Conservation (phyloP, 768 basidiomycete species). For the Mycena olivaceomarginata region DNA sequence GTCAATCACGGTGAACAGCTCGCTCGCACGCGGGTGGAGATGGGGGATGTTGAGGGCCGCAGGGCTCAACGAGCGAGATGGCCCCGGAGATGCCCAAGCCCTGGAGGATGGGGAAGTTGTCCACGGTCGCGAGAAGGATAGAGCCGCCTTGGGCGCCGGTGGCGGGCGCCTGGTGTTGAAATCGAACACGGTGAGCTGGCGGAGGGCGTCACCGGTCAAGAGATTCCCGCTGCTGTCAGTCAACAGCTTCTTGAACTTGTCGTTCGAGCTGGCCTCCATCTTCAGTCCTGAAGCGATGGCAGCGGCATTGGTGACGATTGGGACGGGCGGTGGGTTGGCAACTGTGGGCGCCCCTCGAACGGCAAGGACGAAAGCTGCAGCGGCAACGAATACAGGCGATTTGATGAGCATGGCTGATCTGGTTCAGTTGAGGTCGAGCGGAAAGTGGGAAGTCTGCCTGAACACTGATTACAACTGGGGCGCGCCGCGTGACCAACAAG, state of each 20-base stretch:
- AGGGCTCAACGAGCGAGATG: neutral
- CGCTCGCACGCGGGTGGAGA: constrained; percentile 57
- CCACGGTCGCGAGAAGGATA: constrained; percentile 42
- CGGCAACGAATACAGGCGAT: neutral
- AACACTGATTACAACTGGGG: too few species aligned
- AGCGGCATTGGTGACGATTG: constrained; percentile 1
- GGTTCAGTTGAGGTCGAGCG: too few species aligned
- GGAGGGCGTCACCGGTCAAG: constrained; percentile 8
- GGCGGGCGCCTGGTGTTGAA: constrained; percentile 31
- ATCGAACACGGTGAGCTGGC: constrained; percentile 25
- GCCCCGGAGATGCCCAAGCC: constrained; percentile 17
- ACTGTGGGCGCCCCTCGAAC: neutral
- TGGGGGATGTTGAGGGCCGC: constrained; percentile 55
- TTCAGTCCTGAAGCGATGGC: constrained; percentile 4
- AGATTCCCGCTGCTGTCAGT: constrained; percentile 41
- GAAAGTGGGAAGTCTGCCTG: too few species aligned
- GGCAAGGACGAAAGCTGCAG: neutral
- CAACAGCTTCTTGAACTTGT: constrained; percentile 48
- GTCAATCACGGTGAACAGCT: constrained; percentile 50
- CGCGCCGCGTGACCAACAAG: too few species aligned
- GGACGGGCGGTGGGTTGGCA: neutral
- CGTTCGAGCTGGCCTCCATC: constrained; percentile 20
- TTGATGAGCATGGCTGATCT: neutral
- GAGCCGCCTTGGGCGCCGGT: constrained; percentile 33
- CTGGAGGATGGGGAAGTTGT: constrained; percentile 42